Conservation (phyloP, 768 basidiomycete species). For the Podaxis sp. region DNA sequence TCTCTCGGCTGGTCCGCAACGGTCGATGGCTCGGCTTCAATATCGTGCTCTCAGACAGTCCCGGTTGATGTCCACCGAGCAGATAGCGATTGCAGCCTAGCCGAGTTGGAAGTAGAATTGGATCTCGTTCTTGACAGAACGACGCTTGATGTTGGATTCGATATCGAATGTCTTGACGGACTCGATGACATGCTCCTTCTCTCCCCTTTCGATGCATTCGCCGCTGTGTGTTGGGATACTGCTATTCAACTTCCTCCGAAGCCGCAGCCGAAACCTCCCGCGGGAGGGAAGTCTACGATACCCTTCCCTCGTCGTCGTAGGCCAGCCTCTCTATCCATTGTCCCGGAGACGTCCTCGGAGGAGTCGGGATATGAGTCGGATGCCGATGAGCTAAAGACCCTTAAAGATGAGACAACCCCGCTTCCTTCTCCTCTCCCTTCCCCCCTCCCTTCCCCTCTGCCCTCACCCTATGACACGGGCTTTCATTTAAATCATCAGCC, state of each 20-base stretch:
- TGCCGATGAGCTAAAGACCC: conserved; percentile 11
- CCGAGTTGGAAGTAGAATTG: conserved; percentile 8
- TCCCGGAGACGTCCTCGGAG: conserved; percentile 10
- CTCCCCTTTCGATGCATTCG: conserved; percentile 34
- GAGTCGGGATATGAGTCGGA: conserved; percentile 16
- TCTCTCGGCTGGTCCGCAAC: conserved; percentile 12
- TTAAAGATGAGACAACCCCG: conserved; percentile 6
- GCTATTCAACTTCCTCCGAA: conserved; percentile 11
- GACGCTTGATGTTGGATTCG: conserved; percentile 34
- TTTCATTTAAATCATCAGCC: conserved; percentile 12
- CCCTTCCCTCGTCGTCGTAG: conserved; percentile 4
- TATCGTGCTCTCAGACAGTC: conserved; percentile 9
- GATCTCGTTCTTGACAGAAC: conserved; percentile 33
- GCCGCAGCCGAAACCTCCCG: background rate
- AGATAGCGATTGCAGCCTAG: conserved; percentile 4
- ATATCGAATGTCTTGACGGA: conserved; percentile 35
- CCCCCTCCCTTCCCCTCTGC: conserved; percentile 1
- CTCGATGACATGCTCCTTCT: conserved; percentile 36
- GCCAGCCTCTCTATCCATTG: conserved; percentile 3
- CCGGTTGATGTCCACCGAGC: conserved; percentile 11
- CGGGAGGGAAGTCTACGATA: background rate
- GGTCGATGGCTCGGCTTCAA: background rate
- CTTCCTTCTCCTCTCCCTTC: conserved; percentile 7
- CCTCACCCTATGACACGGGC: conserved; percentile 10
- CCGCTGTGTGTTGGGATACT: conserved; percentile 35